Percentiles rank a stretch among this genome's conserved stretches.
phyloP scores from a whole-genome alignment of 2,329 filamentous ascomycete species.

The Tolypocladium ovalisporum region DNA sequence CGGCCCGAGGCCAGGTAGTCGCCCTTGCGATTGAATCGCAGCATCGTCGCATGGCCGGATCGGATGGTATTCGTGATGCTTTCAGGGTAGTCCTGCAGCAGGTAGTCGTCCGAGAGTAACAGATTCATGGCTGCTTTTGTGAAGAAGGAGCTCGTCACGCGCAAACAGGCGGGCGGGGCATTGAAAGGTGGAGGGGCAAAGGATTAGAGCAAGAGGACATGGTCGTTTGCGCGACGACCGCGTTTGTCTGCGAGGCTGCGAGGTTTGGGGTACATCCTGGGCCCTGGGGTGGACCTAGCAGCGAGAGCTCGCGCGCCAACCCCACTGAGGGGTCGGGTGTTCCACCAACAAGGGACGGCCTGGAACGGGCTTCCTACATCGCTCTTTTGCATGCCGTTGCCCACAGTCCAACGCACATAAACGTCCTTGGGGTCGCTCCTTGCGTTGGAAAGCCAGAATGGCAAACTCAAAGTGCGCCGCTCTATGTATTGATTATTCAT shows the following conservation, averaged over 20 bases:
- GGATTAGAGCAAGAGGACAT: conserved; percentile 4
- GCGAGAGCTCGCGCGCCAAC: background rate
- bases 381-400: background rate
- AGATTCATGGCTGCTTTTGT: conserved; percentile 39
- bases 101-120: conserved; percentile 50
- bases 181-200: background rate
- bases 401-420: background rate
- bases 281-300: background rate
- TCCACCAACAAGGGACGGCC: background rate
- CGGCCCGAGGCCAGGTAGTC: conserved; percentile 91
- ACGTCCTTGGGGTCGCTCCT: background rate
- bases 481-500: too few relatives aligned
- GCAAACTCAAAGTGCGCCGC: conserved; percentile 42
- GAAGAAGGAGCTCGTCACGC: conserved; percentile 5
- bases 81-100: conserved; percentile 77
- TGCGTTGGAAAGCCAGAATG: conserved; percentile 23
- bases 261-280: background rate
- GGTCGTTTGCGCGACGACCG: background rate
- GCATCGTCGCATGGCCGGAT: conserved; percentile 52
- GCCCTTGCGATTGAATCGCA: conserved; percentile 87
- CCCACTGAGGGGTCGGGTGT: background rate
- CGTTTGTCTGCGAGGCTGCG: conserved; percentile 21
- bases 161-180: conserved; percentile 1
- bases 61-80: conserved; percentile 80
- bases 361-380: background rate